Conservation (phyloP, 2,329 filamentous ascomycete genomes). For the Endocalyx cinctus region DNA sequence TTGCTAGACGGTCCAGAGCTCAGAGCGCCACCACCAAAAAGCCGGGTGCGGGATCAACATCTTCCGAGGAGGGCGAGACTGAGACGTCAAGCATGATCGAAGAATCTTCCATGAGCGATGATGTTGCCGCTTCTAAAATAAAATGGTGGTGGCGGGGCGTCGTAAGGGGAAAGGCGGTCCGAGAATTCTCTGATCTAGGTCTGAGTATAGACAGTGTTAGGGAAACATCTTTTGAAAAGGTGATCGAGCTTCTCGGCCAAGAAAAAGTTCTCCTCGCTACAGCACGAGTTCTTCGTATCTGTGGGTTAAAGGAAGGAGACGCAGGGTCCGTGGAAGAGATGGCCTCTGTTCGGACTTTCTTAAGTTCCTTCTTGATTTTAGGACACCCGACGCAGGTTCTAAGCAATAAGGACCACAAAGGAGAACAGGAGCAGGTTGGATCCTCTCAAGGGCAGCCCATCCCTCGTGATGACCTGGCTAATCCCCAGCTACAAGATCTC, state of each 20-base stretch:
- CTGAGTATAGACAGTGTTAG: slow-evolving; percentile 67
- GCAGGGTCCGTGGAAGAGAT: slow-evolving; percentile 61
- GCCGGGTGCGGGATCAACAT: slow-evolving; percentile 21
- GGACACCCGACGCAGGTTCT: slow-evolving; percentile 76
- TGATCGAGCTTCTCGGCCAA: slow-evolving; percentile 63
- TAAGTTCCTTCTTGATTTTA: slow-evolving; percentile 75
- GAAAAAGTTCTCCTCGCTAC: slow-evolving; percentile 63
- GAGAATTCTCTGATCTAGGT: slow-evolving; percentile 61
- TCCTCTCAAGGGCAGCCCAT: slow-evolving; percentile 38
- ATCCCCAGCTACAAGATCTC: slow-evolving; percentile 64
- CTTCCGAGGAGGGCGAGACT: slow-evolving; percentile 49
- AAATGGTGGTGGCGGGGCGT: slow-evolving; percentile 66
- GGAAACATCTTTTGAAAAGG: slow-evolving; percentile 68
- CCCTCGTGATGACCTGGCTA: slow-evolving; percentile 49
- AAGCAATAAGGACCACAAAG: slow-evolving; percentile 64
- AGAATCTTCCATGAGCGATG: slow-evolving; percentile 49
- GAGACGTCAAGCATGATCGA: slow-evolving; percentile 44
- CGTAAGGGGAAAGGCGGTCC: slow-evolving; percentile 54
- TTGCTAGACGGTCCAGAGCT: slow-evolving; percentile 47
- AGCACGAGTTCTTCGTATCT: slow-evolving; percentile 62
- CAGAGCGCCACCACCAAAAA: slow-evolving; percentile 43
- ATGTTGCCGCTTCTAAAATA: slow-evolving; percentile 61
- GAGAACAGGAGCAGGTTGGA: slow-evolving; percentile 54
- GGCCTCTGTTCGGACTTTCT: slow-evolving; percentile 68
- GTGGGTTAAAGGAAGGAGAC: slow-evolving; percentile 63